Conservation (phyloP, 495 filamentous ascomycete species). For the Talaromyces proteolyticus region DNA sequence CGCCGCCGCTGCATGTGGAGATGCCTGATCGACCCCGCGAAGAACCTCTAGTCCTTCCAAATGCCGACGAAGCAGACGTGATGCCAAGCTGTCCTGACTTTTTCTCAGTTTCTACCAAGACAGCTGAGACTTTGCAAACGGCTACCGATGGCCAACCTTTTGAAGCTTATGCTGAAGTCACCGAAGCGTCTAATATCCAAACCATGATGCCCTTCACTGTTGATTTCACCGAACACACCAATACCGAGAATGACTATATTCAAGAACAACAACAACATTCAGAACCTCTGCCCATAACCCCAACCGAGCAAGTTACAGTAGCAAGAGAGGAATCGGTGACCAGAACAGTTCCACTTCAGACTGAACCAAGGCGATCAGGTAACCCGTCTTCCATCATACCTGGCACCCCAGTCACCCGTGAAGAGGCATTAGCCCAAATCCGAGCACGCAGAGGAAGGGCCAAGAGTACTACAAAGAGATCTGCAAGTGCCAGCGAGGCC, state of each 20-base stretch:
- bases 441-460: slow-evolving; percentile 40
- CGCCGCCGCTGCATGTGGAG: slow-evolving; percentile 27
- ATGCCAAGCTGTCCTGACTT: not conserved
- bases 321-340: slow-evolving; percentile 13
- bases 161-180: too few species aligned
- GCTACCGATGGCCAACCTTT: too few species aligned
- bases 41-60: slow-evolving; percentile 1
- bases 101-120: too few species aligned
- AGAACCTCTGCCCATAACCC: slow-evolving; percentile 13
- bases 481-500: slow-evolving; percentile 33
- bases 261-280: not conserved
- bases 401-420: slow-evolving; percentile 40
- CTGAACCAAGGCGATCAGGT: slow-evolving; percentile 7
- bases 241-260: not conserved
- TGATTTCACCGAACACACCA: not conserved
- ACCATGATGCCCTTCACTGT: too few species aligned
- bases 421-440: slow-evolving; percentile 47
- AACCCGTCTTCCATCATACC: slow-evolving; percentile 21
- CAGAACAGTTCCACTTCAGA: slow-evolving; percentile 28
- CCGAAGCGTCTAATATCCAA: too few species aligned
- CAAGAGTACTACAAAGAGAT: slow-evolving; percentile 36
- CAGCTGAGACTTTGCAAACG: too few species aligned
- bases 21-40: slow-evolving; percentile 4
- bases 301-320: slow-evolving; percentile 4
- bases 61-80: not conserved